A percentile compares a stretch with the other conserved stretches of the same genome.
phyloP scores from a whole-genome alignment of 2,329 filamentous ascomycete genomes.

The Fusarium buxicola region DNA sequence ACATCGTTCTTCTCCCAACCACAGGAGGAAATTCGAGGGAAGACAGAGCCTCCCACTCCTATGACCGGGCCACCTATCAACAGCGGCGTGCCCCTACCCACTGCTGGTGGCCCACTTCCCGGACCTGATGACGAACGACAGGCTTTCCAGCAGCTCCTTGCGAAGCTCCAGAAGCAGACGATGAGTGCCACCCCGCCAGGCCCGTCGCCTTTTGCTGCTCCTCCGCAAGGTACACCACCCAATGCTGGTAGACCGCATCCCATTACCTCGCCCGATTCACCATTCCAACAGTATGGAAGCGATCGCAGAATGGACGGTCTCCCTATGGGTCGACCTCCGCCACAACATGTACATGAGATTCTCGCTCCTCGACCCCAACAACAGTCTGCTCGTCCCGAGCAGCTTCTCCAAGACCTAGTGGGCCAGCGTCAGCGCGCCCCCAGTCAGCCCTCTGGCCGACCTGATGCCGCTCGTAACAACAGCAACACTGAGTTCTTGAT shows the following conservation, averaged over 20 bases:
- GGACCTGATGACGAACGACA: conserved; percentile 79
- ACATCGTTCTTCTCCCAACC: conserved; percentile 76
- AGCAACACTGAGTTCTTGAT: conserved; percentile 87
- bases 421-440: conserved; percentile 68
- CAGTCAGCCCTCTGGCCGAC: conserved; percentile 61
- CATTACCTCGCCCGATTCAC: conserved; percentile 59
- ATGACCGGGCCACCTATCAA: conserved; percentile 47
- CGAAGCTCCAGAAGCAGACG: conserved; percentile 78
- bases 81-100: conserved; percentile 31
- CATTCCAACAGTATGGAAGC: conserved; percentile 60
- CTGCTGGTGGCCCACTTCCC: conserved; percentile 45
- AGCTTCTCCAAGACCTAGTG: conserved; percentile 71
- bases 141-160: conserved; percentile 84
- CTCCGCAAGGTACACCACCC: conserved; percentile 48
- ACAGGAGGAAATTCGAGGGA: conserved; percentile 63
- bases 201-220: conserved; percentile 57
- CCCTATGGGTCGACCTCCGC: conserved; percentile 54
- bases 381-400: conserved; percentile 66
- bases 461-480: conserved; percentile 62
- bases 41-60: conserved; percentile 62
- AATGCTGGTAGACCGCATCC: conserved; percentile 51
- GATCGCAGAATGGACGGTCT: conserved; percentile 56
- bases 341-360: conserved; percentile 63
- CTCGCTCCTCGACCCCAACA: conserved; percentile 62
- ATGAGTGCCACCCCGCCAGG: conserved; percentile 59